Percentiles rank a stretch among this genome's conserved stretches.
phyloP scores from a whole-genome alignment of 2,329 filamentous ascomycete genomes.

The Diaporthe vaccinii region DNA sequence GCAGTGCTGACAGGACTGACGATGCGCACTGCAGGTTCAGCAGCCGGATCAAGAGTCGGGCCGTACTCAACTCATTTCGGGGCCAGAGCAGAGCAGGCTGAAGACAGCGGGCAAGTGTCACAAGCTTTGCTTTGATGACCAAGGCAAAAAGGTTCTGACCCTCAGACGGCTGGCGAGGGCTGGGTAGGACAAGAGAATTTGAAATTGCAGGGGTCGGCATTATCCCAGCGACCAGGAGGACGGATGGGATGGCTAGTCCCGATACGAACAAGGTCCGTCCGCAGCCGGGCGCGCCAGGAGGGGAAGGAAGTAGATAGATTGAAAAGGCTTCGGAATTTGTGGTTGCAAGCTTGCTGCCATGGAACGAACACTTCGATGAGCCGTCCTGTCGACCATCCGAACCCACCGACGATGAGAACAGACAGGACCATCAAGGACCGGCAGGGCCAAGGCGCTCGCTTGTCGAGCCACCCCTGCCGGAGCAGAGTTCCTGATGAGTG shows the following conservation, averaged over 20 bases:
- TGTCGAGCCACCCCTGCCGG: constrained; percentile 4
- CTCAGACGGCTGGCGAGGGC: constrained; percentile 29
- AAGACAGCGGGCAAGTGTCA: constrained; percentile 17
- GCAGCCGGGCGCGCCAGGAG: constrained; percentile 7
- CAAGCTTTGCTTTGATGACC: constrained; percentile 19
- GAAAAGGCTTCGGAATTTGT: constrained; percentile 3
- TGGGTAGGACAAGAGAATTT: constrained; percentile 29
- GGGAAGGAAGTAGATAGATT: constrained; percentile 24
- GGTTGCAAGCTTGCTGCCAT: constrained; percentile 1
- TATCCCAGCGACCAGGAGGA: constrained; percentile 26
- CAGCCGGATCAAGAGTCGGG: constrained; percentile 3
- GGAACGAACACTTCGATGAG: background rate
- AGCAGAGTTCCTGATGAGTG: constrained; percentile 20
- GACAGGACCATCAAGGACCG: background rate
- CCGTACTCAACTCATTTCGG: background rate
- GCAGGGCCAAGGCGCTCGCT: constrained; percentile 17
- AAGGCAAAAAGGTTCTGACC: background rate
- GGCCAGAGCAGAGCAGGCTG: constrained; percentile 3
- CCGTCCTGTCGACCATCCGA: background rate
- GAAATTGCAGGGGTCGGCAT: constrained; percentile 39
- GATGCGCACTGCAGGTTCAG: background rate
- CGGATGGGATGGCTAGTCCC: background rate
- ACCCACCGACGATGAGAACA: constrained; percentile 10
- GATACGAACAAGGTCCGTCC: constrained; percentile 17
- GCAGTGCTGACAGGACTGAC: background rate